Conservation (phyloP, 108 stramenopile genomes). For the Aurantiochytrium sp. region DNA sequence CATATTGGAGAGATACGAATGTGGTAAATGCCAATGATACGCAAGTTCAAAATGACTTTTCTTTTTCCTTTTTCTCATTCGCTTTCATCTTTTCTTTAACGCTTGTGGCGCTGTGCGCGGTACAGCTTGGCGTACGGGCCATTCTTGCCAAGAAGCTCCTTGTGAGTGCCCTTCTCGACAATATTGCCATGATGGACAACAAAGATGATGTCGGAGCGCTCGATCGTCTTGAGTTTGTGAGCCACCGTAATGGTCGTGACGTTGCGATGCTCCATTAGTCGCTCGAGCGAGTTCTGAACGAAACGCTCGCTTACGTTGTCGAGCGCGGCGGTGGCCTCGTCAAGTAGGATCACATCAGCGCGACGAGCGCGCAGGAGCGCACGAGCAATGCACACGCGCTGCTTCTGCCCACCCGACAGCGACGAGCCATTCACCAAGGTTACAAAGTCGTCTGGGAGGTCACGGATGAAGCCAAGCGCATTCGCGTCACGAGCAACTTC, state of each 20-base stretch:
- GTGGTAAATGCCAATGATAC: no score
- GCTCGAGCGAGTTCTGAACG: constrained; percentile 73
- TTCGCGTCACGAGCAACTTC: constrained; percentile 50
- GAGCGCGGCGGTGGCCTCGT: constrained; percentile 75
- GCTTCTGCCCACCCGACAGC: constrained; percentile 85
- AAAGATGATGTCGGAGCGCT: constrained; percentile 67
- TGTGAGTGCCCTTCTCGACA: constrained; percentile 68
- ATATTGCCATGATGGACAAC: constrained; percentile 60
- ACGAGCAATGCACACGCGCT: constrained; percentile 82
- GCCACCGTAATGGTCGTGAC: constrained; percentile 73
- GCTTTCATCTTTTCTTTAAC: background rate
- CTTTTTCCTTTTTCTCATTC: no score
- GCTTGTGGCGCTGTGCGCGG: background rate
- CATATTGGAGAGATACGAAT: no score
- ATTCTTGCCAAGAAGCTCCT: constrained; percentile 50
- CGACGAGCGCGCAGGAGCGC: constrained; percentile 72
- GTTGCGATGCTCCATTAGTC: constrained; percentile 52
- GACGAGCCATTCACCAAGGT: constrained; percentile 72
- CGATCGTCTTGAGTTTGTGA: constrained; percentile 70
- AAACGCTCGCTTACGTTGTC: constrained; percentile 68
- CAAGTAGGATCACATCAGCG: constrained; percentile 55
- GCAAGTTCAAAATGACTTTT: no score
- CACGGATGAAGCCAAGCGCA: constrained; percentile 59
- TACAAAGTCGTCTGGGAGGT: constrained; percentile 59
- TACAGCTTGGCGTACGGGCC: constrained; percentile 46